phyloP scores from a whole-genome alignment of 176 grass and related monocot species.

The Eragrostis curvula region DNA sequence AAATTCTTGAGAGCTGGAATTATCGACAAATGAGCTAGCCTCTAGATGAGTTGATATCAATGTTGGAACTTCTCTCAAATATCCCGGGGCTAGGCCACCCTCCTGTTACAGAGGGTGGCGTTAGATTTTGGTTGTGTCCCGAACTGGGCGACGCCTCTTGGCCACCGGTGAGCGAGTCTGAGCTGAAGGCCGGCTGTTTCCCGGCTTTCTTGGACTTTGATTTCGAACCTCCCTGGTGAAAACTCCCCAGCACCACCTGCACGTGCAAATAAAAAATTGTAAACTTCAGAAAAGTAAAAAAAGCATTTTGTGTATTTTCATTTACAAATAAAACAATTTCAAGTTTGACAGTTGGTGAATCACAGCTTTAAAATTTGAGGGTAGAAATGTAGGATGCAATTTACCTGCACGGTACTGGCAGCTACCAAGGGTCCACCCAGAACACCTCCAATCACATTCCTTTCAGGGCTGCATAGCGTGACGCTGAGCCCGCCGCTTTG shows the following conservation, averaged over 20 bases:
- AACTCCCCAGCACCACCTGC: slow-evolving; percentile 79
- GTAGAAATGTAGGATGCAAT: too few relatives aligned
- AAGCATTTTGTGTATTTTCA: too few relatives aligned
- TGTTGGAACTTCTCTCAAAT: slow-evolving; percentile 65
- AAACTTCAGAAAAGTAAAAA: not conserved
- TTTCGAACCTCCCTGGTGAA: slow-evolving; percentile 63
- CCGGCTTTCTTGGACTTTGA: slow-evolving; percentile 65
- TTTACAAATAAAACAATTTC: too few relatives aligned
- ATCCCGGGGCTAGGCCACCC: slow-evolving; percentile 64
- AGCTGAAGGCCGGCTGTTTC: slow-evolving; percentile 47
- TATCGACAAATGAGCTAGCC: slow-evolving; percentile 65
- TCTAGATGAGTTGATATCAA: slow-evolving; percentile 90
- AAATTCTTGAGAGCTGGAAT: slow-evolving; percentile 31
- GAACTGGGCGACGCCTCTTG: slow-evolving; percentile 44
- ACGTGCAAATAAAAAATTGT: not conserved
- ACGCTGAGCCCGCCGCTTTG: slow-evolving; percentile 55
- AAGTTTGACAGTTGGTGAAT: too few relatives aligned
- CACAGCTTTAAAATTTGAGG: too few relatives aligned
- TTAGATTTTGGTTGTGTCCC: slow-evolving; percentile 69
- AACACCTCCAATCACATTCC: slow-evolving; percentile 72
- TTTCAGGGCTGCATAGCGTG: slow-evolving; percentile 71
- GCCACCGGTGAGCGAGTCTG: slow-evolving; percentile 36
- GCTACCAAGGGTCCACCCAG: slow-evolving; percentile 63
- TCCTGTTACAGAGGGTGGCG: slow-evolving; percentile 44
- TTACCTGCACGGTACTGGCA: slow-evolving; percentile 71